phyloP scores from a whole-genome alignment of 495 filamentous ascomycete species.

The Annulohypoxylon maeteangense region DNA sequence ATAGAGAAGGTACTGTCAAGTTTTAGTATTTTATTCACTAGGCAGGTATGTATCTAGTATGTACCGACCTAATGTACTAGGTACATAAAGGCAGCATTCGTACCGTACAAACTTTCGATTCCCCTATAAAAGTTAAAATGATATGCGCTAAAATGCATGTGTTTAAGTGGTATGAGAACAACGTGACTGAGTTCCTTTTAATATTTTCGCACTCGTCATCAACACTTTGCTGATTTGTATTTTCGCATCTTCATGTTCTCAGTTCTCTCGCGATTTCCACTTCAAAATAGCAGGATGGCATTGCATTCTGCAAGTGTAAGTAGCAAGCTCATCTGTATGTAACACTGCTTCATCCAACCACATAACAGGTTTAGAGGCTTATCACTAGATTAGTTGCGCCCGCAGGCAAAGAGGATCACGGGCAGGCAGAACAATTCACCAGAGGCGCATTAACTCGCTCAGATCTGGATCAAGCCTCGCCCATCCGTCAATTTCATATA shows the following conservation, averaged over 20 bases:
- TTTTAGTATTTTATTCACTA: too few species aligned
- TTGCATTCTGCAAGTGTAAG: constrained; percentile 55
- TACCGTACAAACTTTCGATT: too few species aligned
- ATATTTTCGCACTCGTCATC: background rate
- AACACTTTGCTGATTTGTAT: background rate
- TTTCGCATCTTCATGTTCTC: constrained; percentile 32
- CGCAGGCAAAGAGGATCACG: constrained; percentile 50
- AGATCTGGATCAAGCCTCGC: constrained; percentile 64
- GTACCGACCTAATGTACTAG: too few species aligned
- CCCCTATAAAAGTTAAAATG: background rate
- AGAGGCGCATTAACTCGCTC: constrained; percentile 63
- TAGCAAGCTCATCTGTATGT: constrained; percentile 65
- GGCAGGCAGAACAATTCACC: constrained; percentile 72
- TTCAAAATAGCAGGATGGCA: constrained; percentile 56
- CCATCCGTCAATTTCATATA: constrained; percentile 82
- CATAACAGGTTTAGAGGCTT: constrained; percentile 1
- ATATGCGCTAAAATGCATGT: background rate
- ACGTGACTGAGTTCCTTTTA: constrained; percentile 19
- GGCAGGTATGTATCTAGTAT: too few species aligned
- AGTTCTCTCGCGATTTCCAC: constrained; percentile 28
- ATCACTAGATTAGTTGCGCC: constrained; percentile 50
- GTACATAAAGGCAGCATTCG: too few species aligned
- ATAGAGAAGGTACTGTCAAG: too few species aligned
- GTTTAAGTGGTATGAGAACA: constrained; percentile 1
- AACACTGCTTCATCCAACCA: constrained; percentile 34